Percentiles rank a stretch among this genome's conserved stretches.
These are phyloP conservation scores for Leccinum boreale DNA, from an alignment of 768 basidiomycete species.

Conservation along the genomic window DNA sequence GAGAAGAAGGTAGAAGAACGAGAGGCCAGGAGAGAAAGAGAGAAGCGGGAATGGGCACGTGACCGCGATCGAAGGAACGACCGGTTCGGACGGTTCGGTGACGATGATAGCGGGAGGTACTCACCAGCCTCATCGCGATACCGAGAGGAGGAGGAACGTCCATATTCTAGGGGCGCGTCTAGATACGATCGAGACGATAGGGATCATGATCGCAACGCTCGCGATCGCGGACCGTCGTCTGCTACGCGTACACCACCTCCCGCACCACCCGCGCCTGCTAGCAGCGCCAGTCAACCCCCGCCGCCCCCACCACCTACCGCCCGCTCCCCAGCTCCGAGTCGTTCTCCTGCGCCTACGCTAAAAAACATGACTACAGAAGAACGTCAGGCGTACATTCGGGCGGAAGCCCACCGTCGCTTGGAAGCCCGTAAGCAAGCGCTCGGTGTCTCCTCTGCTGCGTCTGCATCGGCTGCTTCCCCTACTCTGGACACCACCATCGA, in stretches of 20 bases:
- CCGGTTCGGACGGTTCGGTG: constrained; percentile 66
- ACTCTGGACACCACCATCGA: constrained; percentile 78
- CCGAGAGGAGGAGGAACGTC: constrained; percentile 49
- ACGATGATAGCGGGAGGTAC: constrained; percentile 34
- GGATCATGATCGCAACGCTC: constrained; percentile 36
- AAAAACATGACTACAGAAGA: constrained; percentile 86
- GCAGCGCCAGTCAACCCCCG: constrained; percentile 28
- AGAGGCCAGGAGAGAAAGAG: constrained; percentile 71
- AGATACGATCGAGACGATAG: constrained; percentile 35
- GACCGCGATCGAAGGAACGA: constrained; percentile 86
- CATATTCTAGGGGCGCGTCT: constrained; percentile 46
- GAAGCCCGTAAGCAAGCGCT: constrained; percentile 83
- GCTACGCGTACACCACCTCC: constrained; percentile 45
- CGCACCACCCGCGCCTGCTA: constrained; percentile 42
- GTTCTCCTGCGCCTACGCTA: constrained; percentile 56
- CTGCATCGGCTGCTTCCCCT: constrained; percentile 37
- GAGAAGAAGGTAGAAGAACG: constrained; percentile 79
- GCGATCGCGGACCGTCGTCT: constrained; percentile 36
- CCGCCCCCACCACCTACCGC: constrained; percentile 33
- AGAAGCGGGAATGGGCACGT: constrained; percentile 73
- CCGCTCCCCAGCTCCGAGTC: constrained; percentile 41
- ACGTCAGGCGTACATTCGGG: constrained; percentile 70
- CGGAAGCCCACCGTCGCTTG: constrained; percentile 78
- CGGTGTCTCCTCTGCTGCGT: constrained; percentile 55
- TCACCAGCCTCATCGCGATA: constrained; percentile 30